These are phyloP conservation scores for Boletus eberwhitei DNA, from an alignment of 768 basidiomycete genomes.

Conservation along the genomic window DNA sequence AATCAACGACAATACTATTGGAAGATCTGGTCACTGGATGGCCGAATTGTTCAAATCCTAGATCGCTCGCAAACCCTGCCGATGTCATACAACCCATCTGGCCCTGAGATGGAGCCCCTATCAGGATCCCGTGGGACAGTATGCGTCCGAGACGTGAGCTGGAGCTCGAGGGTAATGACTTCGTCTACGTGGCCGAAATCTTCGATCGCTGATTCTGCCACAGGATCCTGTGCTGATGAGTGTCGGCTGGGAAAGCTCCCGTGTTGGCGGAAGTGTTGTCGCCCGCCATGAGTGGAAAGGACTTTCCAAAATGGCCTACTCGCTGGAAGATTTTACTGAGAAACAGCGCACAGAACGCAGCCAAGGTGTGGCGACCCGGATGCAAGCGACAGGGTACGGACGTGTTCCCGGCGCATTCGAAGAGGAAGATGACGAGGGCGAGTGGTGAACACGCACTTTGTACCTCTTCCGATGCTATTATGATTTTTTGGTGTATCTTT, in stretches of 20 bases:
- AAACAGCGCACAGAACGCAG: slow-evolving; percentile 39
- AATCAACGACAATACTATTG: background rate
- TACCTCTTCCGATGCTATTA: background rate
- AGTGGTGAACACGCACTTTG: background rate
- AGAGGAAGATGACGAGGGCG: slow-evolving; percentile 20
- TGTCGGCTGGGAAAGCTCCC: slow-evolving; percentile 76
- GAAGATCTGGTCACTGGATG: slow-evolving; percentile 95
- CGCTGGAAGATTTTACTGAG: slow-evolving; percentile 74
- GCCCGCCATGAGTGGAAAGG: slow-evolving; percentile 98
- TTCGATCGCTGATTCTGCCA: background rate
- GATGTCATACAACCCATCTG: slow-evolving; percentile 71
- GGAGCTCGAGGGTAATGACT: slow-evolving; percentile 75
- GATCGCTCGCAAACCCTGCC: slow-evolving; percentile 75
- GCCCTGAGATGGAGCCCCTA: slow-evolving; percentile 41
- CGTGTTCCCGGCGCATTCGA: slow-evolving; percentile 30
- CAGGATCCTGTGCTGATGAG: slow-evolving; percentile 91
- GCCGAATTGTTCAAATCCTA: slow-evolving; percentile 75
- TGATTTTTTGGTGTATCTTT: background rate
- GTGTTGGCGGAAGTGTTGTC: slow-evolving; percentile 63
- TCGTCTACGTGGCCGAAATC: background rate
- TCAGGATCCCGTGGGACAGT: slow-evolving; percentile 31
- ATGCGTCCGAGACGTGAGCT: slow-evolving; percentile 92
- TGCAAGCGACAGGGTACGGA: slow-evolving; percentile 5
- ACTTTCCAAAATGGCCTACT: slow-evolving; percentile 62
- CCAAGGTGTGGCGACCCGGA: slow-evolving; percentile 18